Evolutionary conservation across 2,329 filamentous ascomycete species (phyloP), one percentile per base, ranked within the genome.

Genomic region (Xylariaceae sp.): DNA sequence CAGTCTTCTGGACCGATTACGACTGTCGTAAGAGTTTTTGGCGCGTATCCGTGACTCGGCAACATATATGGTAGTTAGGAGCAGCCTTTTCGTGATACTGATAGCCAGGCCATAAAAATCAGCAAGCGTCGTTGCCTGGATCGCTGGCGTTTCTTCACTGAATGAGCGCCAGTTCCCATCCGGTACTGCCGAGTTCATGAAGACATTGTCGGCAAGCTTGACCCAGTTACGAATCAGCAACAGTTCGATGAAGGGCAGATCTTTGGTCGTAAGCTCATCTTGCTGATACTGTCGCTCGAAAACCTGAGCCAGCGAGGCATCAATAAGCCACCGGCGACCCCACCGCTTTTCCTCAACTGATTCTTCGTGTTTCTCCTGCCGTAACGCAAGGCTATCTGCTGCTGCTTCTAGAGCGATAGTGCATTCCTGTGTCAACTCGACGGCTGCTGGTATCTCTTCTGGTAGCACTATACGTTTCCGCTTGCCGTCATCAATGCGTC

Each of bases 51-150:
- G 74, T 2, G 85, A 84, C 59, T 78, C 75, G n/a, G 83, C 78
- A 43, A 88, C 77, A 53, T 84, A 85, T 0, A 93, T 65, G 0
- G 79, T 70, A 0, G 85, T 78, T 35, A 86, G 78, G 2, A 93
- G 69, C 1, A 95, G 64, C 11, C 86, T 75, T 44, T 78, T 79
- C 0, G 86, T 90, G 12, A 93, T 51, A 39, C 77, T 85, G 1
- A 85, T 60, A 0, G 76, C 70, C 2, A 95, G 63, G 8, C 77
- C 76, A 54, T 89, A 74, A 34, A 95, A 83, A 52, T 93, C 87
- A 4, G 78, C 73, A n/a, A 94, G 73, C 0, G 86, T 81, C 2
- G 87, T 89, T 6, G 81, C 77, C 51, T 85, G 81, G 17, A 95
- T 78, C 0, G 84, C 79, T 0, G 89, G 89, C 3, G 69, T 7